A percentile compares a stretch with the other conserved stretches of the same genome.
phyloP scores from a whole-genome alignment of 441 rosid genomes.

The Populus hybrid region DNA sequence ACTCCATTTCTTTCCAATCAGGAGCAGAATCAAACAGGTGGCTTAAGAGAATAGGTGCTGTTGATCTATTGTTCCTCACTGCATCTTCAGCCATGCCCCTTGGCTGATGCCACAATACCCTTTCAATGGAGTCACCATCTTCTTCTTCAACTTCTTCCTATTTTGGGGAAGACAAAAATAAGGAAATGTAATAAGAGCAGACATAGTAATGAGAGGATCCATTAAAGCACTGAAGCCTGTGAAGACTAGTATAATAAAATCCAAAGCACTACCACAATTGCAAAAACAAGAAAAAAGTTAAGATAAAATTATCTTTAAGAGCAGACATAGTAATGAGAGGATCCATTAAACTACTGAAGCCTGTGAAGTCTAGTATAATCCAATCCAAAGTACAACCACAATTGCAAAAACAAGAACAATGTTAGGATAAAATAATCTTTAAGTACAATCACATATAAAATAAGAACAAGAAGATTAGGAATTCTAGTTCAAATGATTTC shows the following conservation, averaged over 20 bases:
- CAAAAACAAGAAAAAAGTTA: neutral
- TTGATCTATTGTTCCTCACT: slow-evolving; percentile 48
- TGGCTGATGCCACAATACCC: slow-evolving; percentile 98
- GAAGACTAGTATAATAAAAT: neutral
- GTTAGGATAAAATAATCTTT: neutral
- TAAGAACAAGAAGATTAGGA: neutral
- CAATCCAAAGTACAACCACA: too few relatives aligned
- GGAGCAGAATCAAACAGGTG: slow-evolving; percentile 76
- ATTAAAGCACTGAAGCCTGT: neutral
- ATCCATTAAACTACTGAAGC: too few relatives aligned
- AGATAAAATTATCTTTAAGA: too few relatives aligned
- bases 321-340: too few relatives aligned
- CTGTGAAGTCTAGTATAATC: too few relatives aligned
- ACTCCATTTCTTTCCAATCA: slow-evolving; percentile 92
- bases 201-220: neutral
- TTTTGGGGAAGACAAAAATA: slow-evolving; percentile 1
- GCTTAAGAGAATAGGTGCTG: slow-evolving; percentile 72
- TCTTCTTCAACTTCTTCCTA: slow-evolving; percentile 97
- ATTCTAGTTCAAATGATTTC: neutral
- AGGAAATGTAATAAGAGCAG: neutral
- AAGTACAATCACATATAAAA: neutral
- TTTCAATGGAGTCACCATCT: slow-evolving; percentile 92
- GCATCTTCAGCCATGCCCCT: slow-evolving; percentile 84
- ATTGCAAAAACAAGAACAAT: too few relatives aligned
- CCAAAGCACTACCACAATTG: neutral